Base-by-base conservation (phyloP, 208 protist species). In the Naegleria lovaniensis region DNA sequence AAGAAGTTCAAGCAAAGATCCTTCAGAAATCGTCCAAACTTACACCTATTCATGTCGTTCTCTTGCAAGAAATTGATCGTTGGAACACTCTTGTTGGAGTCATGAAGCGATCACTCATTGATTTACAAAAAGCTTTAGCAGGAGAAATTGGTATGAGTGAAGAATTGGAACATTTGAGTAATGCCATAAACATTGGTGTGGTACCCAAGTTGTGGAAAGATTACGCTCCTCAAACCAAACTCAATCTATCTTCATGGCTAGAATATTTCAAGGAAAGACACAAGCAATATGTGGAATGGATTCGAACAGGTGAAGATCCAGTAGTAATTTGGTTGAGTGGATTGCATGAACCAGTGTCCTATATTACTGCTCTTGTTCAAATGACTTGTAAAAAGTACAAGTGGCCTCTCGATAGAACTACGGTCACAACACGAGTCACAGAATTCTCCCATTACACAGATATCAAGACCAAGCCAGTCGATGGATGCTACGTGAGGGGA, bases 251-350 rank as follows among this genome's bases (percentile, higher is more conserved):
- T 76, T 94, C 94, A 41, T 99, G 99, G 98, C 95, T 99, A 83
- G 94, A 94, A 4, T 98, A 99, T 93, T 99, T 99, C 93, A 93
- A 97, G 83, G 91, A 93, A 15, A 95, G 98, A 19, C 93, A 97
- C 83, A 90, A 94, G 89, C 98, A 99, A 94, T 99, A 99, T 95
- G 91, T 94, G 13, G n/a, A 92, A 15, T 99, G 98, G 98, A 95
- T 97, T 83, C 92, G 94, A 75, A 93, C 97, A 90, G 98, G 98
- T 25, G 29, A 58, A 33, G 98, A 99, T 93, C 98, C 98, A 9
- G 95, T 95, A 90, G 98, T 99, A 88, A 98, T 99, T 94, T 99
- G 99, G 98, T 96, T 99, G 11, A 98, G 97, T 9, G 99, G 99
- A 6, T 96, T 99, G n/a, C 98, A 99, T 95, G 96, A 99, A 83